Percentiles rank a stretch among this genome's conserved stretches.
Conservation (phyloP, 2,329 filamentous ascomycete species). For the Fusarium citri region DNA sequence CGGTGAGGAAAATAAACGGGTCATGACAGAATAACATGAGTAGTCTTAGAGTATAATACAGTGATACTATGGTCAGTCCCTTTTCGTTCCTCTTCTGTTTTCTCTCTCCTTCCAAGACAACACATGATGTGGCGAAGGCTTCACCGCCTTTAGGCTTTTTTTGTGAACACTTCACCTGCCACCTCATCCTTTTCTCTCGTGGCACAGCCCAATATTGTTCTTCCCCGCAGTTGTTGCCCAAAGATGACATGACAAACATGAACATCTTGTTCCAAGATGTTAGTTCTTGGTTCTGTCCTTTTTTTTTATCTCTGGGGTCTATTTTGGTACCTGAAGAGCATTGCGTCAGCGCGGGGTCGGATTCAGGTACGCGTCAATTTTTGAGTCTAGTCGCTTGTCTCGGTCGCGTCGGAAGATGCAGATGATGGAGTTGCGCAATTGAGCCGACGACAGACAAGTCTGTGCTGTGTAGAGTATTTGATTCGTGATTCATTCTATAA, state of each 20-base stretch:
- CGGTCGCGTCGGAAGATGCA: neutral
- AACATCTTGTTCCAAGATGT: neutral
- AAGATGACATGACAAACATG: neutral
- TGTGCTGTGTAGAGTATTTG: neutral
- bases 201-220: slow-evolving; percentile 1
- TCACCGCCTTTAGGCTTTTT: slow-evolving; percentile 30
- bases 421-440: neutral
- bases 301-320: neutral
- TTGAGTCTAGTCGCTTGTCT: neutral
- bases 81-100: neutral
- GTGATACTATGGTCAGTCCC: rapidly evolving
- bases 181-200: slow-evolving; percentile 17
- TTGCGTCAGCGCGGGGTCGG: slow-evolving; percentile 8
- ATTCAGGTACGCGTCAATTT: slow-evolving; percentile 1
- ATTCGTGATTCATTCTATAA: neutral
- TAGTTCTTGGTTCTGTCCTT: neutral
- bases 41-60: rapidly evolving
- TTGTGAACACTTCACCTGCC: slow-evolving; percentile 19
- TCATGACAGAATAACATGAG: neutral
- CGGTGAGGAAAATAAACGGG: slow-evolving; percentile 35
- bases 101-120: slow-evolving; percentile 29
- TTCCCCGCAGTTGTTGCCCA: slow-evolving; percentile 2
- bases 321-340: slow-evolving; percentile 5
- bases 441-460: neutral
- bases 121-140: slow-evolving; percentile 29